These are phyloP conservation scores for Fusarium newnesense DNA, from an alignment of 2,329 filamentous ascomycete species.

Conservation along the genomic window DNA sequence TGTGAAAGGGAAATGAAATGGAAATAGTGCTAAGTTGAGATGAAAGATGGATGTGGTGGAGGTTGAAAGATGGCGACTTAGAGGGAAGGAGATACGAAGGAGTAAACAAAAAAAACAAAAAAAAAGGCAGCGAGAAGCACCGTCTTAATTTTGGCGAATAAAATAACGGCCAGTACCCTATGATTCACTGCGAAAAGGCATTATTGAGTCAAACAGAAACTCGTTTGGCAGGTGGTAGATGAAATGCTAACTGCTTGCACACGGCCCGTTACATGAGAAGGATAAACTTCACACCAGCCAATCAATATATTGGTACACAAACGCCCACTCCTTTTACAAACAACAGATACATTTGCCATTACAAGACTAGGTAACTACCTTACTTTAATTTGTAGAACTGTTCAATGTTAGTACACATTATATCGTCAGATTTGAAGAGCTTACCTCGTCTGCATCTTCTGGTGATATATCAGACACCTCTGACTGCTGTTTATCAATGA, in stretches of 20 bases:
- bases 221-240: conserved; percentile 1
- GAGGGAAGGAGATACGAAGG: not conserved
- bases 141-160: not conserved
- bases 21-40: not conserved
- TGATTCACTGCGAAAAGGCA: conserved; percentile 12
- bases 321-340: not conserved
- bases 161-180: not conserved
- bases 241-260: not conserved
- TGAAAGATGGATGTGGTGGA: not conserved
- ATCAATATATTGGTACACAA: not conserved
- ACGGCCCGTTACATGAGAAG: not conserved
- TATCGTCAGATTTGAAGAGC: conserved; percentile 7
- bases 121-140: conserved; percentile 2
- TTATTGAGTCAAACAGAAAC: not conserved
- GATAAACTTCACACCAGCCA: conserved; percentile 8
- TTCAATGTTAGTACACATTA: conserved; percentile 38
- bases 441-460: conserved; percentile 75
- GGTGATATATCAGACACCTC: conserved; percentile 73
- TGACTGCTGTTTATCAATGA: conserved; percentile 73
- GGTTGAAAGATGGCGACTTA: not conserved
- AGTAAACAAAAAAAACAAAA: not conserved
- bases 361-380: conserved; percentile 29
- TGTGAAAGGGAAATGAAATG: not conserved
- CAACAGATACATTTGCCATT: conserved; percentile 5
- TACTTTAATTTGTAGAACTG: conserved; percentile 54